These are phyloP conservation scores for Russula virescens DNA, from an alignment of 768 basidiomycete genomes.

Conservation along the genomic window DNA sequence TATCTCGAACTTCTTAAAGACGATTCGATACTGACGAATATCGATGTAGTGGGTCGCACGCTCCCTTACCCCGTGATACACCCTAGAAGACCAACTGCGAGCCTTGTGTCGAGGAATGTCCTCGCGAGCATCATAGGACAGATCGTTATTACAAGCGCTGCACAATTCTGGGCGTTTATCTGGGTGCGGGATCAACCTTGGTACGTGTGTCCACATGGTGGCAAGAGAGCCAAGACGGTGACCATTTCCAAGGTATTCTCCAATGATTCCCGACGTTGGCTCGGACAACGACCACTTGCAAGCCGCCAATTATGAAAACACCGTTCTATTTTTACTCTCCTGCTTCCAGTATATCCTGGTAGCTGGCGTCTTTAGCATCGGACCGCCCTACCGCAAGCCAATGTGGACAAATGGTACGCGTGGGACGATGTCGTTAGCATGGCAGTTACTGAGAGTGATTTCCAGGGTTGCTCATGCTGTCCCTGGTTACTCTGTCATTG, in stretches of 20 bases:
- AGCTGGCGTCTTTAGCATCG: constrained; percentile 96
- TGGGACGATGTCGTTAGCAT: neutral
- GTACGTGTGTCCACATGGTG: constrained; percentile 38
- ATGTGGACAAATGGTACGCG: constrained; percentile 89
- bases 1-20: constrained; percentile 18
- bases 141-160: constrained; percentile 72
- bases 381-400: constrained; percentile 90
- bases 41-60: constrained; percentile 84
- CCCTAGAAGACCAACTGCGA: constrained; percentile 90
- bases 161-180: constrained; percentile 84
- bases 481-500: constrained; percentile 56
- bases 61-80: constrained; percentile 82
- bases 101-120: constrained; percentile 92
- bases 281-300: constrained; percentile 59
- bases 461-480: constrained; percentile 75
- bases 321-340: constrained; percentile 85
- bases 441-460: neutral
- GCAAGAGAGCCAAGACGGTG: neutral
- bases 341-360: constrained; percentile 99
- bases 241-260: constrained; percentile 16
- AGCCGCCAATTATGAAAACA: constrained; percentile 87
- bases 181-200: constrained; percentile 85
- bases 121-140: constrained; percentile 91
- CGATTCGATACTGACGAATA: constrained; percentile 16
- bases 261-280: constrained; percentile 35